phyloP scores from a whole-genome alignment of 2,329 filamentous ascomycete species.

The Aspergillus quadrilineatus region DNA sequence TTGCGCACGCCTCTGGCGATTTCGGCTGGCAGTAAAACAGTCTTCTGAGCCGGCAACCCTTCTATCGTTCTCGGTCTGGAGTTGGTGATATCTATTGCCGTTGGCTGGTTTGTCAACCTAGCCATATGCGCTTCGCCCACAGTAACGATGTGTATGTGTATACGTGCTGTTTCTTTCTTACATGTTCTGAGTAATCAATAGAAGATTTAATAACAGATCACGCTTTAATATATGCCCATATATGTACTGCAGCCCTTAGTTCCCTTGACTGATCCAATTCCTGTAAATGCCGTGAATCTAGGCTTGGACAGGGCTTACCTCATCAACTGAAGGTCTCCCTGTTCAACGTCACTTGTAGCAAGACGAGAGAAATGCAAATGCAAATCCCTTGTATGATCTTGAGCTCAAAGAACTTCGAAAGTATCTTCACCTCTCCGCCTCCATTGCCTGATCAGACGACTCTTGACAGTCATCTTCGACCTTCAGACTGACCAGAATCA shows the following conservation, averaged over 20 bases:
- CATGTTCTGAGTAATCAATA: not conserved
- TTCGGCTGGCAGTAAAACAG: too few species aligned
- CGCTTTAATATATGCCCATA: too few species aligned
- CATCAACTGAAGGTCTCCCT: not conserved
- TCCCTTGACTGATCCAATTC: too few species aligned
- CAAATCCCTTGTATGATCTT: not conserved
- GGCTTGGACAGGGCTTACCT: not conserved
- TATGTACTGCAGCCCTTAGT: too few species aligned
- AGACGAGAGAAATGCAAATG: not conserved
- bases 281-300: too few species aligned
- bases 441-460: not conserved
- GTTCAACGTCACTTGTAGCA: not conserved
- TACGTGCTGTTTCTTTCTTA: constrained; percentile 1
- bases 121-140: not conserved
- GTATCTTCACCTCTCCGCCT: not conserved
- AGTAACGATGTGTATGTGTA: not conserved
- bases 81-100: not conserved
- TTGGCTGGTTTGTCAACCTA: not conserved
- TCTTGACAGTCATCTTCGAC: not conserved
- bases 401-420: not conserved
- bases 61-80: not conserved
- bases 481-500: not conserved
- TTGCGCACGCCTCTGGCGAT: too few species aligned
- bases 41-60: not conserved
- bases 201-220: not conserved